Conservation (phyloP, 2,329 filamentous ascomycete genomes). For the Scleromitrula shiraiana region DNA sequence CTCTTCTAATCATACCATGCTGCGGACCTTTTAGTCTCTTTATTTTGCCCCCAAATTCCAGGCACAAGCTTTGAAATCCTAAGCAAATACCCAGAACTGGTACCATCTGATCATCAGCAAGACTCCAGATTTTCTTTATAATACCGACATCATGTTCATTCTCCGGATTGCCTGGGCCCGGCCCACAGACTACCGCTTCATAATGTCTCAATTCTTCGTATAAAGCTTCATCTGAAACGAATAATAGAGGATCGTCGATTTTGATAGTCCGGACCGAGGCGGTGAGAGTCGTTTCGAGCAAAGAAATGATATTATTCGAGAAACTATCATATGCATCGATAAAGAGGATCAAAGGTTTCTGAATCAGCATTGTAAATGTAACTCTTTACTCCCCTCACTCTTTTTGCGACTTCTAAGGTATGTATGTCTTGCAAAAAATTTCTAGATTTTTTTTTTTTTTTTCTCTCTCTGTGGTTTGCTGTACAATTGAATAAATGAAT, state of each 20-base stretch:
- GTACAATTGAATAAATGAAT: too few species aligned
- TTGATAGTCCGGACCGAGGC: conserved; percentile 63
- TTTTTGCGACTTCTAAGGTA: too few species aligned
- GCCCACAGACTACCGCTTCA: conserved; percentile 82
- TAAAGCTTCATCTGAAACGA: conserved; percentile 38
- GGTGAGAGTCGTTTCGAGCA: conserved; percentile 62
- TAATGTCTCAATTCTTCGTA: conserved; percentile 50
- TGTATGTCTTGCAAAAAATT: too few species aligned
- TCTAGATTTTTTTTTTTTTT: too few species aligned
- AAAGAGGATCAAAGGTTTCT: conserved; percentile 58
- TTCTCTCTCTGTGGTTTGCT: too few species aligned
- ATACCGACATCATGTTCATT: conserved; percentile 71
- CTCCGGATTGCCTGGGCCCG: conserved; percentile 77
- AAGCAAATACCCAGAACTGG: conserved; percentile 75
- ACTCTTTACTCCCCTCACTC: too few species aligned
- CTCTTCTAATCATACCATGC: conserved; percentile 54
- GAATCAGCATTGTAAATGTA: conserved; percentile 24
- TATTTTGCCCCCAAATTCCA: conserved; percentile 49
- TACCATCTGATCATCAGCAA: conserved; percentile 49
- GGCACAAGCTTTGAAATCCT: conserved; percentile 60
- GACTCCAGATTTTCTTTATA: conserved; percentile 66
- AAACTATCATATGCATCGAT: conserved; percentile 97
- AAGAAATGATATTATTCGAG: conserved; percentile 84
- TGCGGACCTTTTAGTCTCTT: conserved; percentile 43
- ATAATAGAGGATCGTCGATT: conserved; percentile 53